Evolutionary conservation across 2,329 filamentous ascomycete species (phyloP), one percentile per base, ranked within the genome.

Genomic region (Beauveria australis): DNA sequence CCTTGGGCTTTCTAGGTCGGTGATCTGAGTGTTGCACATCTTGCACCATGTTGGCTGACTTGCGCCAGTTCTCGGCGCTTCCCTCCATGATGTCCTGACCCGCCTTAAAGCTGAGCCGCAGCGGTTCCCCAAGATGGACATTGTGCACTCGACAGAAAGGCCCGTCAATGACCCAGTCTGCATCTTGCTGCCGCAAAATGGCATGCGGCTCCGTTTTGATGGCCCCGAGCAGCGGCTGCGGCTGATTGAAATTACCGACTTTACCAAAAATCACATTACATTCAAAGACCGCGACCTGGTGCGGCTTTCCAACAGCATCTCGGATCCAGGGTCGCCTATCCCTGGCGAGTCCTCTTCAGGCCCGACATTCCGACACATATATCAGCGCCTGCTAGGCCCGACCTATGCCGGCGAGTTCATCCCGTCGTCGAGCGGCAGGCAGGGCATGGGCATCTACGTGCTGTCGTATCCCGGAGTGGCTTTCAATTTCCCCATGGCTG

Each of bases 401-500:
- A 95, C 93, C 0, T 97, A 96, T 71, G 89, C 89, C 1, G 94
- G 94, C 64, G 94, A 99, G 77, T 99, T 93, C 69, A 81, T 96
- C 43, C 82, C 88, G 9, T 85, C 90, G 1, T 69, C 77, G 1
- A 44, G 41, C 49, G 78, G 77, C 3, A 75, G 79, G 41, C 76
- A 78, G 47, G 79, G 80, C 18, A 76, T 80, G 62, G 92, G 92
- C 18, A 89, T 85, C 24, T 99, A 97, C 70, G 86, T 96, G 40
- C 78, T 99, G 40, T 97, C 93, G 1, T 99, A 97, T 74, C 92
- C 93, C 1, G 94, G 94, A 0, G 86, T 99, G 33, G 91, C 93
- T 0, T 97, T 97, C 71, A 92, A 89, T 43, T 99, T 99, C 66
- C 86, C 91, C 0, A 78, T 97, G 33, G 81, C 87, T 54, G 78